Base-by-base conservation (phyloP, 306 rosid species). In the Vicia sativa region DNA sequence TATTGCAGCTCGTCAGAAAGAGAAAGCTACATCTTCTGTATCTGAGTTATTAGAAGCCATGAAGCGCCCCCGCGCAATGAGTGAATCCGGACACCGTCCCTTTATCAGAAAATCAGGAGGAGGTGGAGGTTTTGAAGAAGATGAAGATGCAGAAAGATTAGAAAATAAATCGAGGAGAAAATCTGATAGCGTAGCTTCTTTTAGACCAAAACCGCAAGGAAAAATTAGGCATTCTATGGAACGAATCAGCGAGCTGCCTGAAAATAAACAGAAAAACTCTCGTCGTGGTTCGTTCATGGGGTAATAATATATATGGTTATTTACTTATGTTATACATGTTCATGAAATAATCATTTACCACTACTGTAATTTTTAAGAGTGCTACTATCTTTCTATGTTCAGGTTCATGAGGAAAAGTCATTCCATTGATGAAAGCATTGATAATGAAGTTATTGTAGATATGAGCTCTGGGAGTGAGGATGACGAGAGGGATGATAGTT, bases 1-100 rank as follows among this genome's bases (percentile, higher is more conserved):
- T 52, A 29, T 39, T 85, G 85, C 91, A 93, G 99, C 97, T 38
- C 96, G 99, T 31, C 95, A 90, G 77, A 88, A 86, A 75, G 99
- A 93, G 77, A 80, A 70, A 79, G 97, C 99, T 28, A 44, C 79
- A 52, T 79, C 75, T 54, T 80, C 97, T 50, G 96, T 76, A 35
- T 39, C 88, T 35, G 99, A 93, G 73, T 85, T 93, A 18, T 59
- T 93, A 13, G 74, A 75, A 35, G 97, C 96, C 2, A 86, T 93
- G 78, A 93, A 82, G 77, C 91, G 96, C 43, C 99, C 99, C 2
- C 82, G 96, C 35, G 89, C 98, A 31, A 66, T 88, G 14, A 90
- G 99, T 45, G 97, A 90, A 75, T 93, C 99, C 4, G 74, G 62
- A 54, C 82, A 73, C 55, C 95, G 82, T 16, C 95, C 91, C 59